phyloP scores from a whole-genome alignment of 129 eudicot species.

The Centella asiatica region DNA sequence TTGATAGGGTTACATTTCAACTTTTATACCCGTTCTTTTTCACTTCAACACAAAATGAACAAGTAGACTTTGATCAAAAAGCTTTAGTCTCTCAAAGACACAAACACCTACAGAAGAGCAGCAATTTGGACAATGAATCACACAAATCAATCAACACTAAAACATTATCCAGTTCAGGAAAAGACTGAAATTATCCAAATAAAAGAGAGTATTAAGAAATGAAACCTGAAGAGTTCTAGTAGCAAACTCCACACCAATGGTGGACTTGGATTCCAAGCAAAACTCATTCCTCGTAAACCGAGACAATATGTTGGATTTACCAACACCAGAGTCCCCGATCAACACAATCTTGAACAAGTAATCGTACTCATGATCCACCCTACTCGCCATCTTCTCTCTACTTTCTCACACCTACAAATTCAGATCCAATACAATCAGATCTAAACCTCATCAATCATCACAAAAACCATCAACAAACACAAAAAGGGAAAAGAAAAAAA shows the following conservation, averaged over 20 bases:
- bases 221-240: constrained; percentile 7
- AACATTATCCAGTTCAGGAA: background rate
- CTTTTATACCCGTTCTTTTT: no score
- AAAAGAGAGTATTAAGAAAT: background rate
- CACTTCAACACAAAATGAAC: no score
- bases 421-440: background rate
- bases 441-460: no score
- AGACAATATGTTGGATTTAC: background rate
- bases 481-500: no score
- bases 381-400: background rate
- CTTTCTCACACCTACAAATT: no score
- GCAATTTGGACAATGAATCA: no score
- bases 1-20: no score
- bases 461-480: no score
- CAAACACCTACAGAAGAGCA: no score
- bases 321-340: constrained; percentile 9
- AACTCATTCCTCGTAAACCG: constrained; percentile 10
- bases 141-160: background rate
- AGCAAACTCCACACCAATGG: constrained; percentile 9
- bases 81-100: no score
- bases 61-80: no score
- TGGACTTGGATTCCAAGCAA: constrained; percentile 3
- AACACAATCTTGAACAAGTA: constrained; percentile 5
- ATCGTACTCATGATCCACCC: constrained; percentile 9
- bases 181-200: no score